Evolutionary conservation across 257 asterid genomes (phyloP).

Genomic region (Echium plantagineum): DNA sequence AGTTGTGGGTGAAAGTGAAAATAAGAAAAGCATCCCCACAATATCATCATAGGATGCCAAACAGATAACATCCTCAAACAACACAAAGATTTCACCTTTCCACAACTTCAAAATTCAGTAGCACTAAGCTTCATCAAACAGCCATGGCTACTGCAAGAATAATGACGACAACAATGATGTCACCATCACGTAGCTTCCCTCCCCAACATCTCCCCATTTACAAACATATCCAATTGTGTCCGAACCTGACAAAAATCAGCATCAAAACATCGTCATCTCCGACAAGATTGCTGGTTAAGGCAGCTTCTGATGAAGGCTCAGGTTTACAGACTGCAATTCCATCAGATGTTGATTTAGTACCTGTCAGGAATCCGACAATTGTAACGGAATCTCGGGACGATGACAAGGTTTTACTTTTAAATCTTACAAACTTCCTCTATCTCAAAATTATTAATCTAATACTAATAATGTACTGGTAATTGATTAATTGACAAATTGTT

Average conservation of each 20-base stretch:
- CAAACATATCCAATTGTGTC: neutral
- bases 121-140: neutral
- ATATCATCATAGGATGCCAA: no score
- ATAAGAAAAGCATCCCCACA: no score
- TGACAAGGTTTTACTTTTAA: neutral
- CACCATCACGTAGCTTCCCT: neutral
- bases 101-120: neutral
- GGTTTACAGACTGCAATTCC: neutral
- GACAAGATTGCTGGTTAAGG: neutral
- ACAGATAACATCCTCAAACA: neutral
- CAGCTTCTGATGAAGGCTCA: neutral
- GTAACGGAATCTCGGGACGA: neutral
- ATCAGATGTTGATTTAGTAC: neutral
- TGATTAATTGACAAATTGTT: no score
- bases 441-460: no score
- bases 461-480: no score
- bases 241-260: neutral
- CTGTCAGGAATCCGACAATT: neutral
- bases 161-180: neutral
- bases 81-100: no score
- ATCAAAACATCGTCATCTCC: neutral
- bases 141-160: neutral
- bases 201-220: neutral
- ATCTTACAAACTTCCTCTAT: no score
- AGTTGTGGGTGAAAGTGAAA: no score